phyloP scores from a whole-genome alignment of 768 basidiomycete genomes.

The Melanogaster broomeanus region DNA sequence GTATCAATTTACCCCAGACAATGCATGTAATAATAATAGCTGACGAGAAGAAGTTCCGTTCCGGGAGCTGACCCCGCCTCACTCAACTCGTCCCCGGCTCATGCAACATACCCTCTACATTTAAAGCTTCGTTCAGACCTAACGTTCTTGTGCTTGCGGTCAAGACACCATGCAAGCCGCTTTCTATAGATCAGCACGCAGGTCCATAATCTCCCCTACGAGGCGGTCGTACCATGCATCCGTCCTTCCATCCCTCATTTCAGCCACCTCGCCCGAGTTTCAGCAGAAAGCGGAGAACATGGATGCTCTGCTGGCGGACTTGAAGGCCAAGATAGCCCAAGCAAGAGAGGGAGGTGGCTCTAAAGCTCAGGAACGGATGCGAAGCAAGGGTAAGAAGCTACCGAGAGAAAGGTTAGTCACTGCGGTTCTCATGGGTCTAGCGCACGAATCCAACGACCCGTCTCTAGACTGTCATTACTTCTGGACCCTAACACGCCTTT shows the following conservation, averaged over 20 bases:
- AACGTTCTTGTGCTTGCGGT: neutral
- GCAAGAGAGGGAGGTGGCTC: slow-evolving; percentile 73
- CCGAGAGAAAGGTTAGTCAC: slow-evolving; percentile 74
- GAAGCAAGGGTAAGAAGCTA: slow-evolving; percentile 75
- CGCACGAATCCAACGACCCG: slow-evolving; percentile 1
- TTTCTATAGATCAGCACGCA: slow-evolving; percentile 13
- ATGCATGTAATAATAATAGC: neutral
- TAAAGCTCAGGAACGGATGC: slow-evolving; percentile 75
- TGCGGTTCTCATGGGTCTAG: neutral
- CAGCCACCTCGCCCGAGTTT: slow-evolving; percentile 73
- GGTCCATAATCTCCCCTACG: slow-evolving; percentile 4
- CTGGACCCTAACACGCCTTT: slow-evolving; percentile 89
- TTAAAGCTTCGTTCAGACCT: neutral
- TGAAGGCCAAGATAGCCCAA: slow-evolving; percentile 58
- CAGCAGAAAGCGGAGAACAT: slow-evolving; percentile 63
- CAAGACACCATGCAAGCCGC: slow-evolving; percentile 21
- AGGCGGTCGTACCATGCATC: slow-evolving; percentile 63
- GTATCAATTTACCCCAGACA: slow-evolving; percentile 3
- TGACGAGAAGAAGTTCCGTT: slow-evolving; percentile 24
- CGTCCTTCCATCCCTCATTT: slow-evolving; percentile 71
- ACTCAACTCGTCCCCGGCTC: neutral
- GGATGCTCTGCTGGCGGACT: slow-evolving; percentile 64
- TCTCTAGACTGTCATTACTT: slow-evolving; percentile 62
- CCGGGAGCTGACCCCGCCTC: slow-evolving; percentile 7
- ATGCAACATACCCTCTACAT: neutral